Evolutionary conservation across 2,329 filamentous ascomycete species (phyloP).

Genomic region (Ophiocordyceps australis): DNA sequence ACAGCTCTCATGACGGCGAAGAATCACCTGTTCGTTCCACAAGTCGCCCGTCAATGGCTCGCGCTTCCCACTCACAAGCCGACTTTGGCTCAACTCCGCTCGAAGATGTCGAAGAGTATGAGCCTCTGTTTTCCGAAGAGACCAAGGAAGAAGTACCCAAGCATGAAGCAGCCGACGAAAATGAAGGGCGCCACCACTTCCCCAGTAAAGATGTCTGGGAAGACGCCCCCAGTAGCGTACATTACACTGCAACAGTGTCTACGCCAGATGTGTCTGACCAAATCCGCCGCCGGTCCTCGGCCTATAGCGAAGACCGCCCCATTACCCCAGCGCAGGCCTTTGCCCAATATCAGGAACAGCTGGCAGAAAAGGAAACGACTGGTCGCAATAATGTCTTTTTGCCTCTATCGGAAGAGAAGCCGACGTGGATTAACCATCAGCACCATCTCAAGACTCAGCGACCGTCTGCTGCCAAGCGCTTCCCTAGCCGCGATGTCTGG

Average conservation of each 20-base stretch:
- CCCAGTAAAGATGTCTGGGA: constrained; percentile 97
- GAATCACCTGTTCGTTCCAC: constrained; percentile 42
- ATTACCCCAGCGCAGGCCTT: constrained; percentile 46
- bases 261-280: constrained; percentile 41
- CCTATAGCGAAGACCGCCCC: constrained; percentile 13
- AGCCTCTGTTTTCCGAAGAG: constrained; percentile 81
- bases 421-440: constrained; percentile 26
- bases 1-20: constrained; percentile 37
- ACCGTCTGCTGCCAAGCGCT: constrained; percentile 46
- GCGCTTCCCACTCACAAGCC: constrained; percentile 30
- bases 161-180: constrained; percentile 17
- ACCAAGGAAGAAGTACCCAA: constrained; percentile 24
- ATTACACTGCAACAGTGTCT: constrained; percentile 64
- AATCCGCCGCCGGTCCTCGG: constrained; percentile 17
- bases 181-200: constrained; percentile 50
- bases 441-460: constrained; percentile 31
- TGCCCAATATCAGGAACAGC: constrained; percentile 44
- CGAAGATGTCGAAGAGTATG: constrained; percentile 84
- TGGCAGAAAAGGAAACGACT: constrained; percentile 36
- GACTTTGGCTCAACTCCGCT: constrained; percentile 50
- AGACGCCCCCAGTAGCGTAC: constrained; percentile 73
- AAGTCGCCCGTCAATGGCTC: constrained; percentile 40
- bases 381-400: constrained; percentile 11
- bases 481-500: constrained; percentile 88
- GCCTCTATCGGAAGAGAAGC: constrained; percentile 13